Percentiles rank a stretch among this genome's conserved stretches.
These are phyloP conservation scores for Psilocybe azurescens DNA, from an alignment of 768 basidiomycete species.

Conservation along the genomic window DNA sequence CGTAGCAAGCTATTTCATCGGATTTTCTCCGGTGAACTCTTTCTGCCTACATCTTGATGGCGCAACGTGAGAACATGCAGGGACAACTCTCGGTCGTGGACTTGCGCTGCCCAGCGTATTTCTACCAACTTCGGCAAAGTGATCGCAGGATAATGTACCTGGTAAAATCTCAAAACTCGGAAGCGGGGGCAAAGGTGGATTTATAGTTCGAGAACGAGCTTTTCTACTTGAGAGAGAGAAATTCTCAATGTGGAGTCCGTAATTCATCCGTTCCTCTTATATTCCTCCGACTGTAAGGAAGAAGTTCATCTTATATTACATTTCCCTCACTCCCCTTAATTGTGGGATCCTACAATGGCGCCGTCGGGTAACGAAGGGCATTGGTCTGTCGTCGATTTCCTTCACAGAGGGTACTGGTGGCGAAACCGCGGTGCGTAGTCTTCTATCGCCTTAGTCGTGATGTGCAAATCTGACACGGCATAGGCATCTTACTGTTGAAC, in stretches of 20 bases:
- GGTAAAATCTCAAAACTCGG: neutral
- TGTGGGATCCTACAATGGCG: conserved; percentile 15
- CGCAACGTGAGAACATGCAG: conserved; percentile 11
- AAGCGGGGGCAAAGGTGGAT: neutral
- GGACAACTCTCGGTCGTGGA: neutral
- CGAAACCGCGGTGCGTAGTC: conserved; percentile 53
- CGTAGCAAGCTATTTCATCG: conserved; percentile 17
- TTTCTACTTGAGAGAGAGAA: neutral
- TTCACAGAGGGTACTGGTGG: conserved; percentile 68
- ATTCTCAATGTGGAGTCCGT: neutral
- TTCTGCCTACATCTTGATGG: conserved; percentile 7
- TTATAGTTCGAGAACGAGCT: neutral
- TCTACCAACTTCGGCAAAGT: neutral
- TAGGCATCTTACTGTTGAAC: conserved; percentile 65
- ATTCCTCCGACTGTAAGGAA: neutral
- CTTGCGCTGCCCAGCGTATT: neutral
- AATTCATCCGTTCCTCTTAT: conserved; percentile 4
- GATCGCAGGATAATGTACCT: conserved; percentile 1
- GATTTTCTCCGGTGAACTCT: conserved; percentile 14
- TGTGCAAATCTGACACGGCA: neutral
- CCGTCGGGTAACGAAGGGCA: conserved; percentile 20
- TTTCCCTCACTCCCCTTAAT: neutral
- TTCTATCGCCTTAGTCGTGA: neutral
- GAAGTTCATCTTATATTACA: neutral
- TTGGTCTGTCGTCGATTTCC: conserved; percentile 60